Percentiles rank a stretch among this genome's conserved stretches.
Evolutionary conservation across 1,284 basidiomycete species (phyloP).

Genomic region (Gastroboletus turbinatus): DNA sequence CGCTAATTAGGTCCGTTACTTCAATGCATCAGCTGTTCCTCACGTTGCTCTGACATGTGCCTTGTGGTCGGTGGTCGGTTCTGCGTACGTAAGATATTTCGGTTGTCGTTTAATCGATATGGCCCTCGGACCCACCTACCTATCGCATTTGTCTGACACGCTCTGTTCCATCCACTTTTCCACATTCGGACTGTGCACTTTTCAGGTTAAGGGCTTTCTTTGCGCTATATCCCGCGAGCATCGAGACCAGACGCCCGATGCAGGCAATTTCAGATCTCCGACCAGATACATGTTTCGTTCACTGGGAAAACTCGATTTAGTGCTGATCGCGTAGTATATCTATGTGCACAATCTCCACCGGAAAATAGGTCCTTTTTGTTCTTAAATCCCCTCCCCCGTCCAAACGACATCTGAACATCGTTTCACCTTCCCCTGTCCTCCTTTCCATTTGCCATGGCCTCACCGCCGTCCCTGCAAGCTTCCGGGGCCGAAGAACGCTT

Average conservation of each 20-base stretch:
- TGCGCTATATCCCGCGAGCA: constrained; percentile 38
- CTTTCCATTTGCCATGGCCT: constrained; percentile 25
- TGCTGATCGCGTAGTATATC: constrained; percentile 41
- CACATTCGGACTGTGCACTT: constrained; percentile 32
- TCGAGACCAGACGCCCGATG: constrained; percentile 38
- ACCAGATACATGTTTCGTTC: constrained; percentile 39
- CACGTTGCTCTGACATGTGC: constrained; percentile 33
- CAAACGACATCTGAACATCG: constrained; percentile 26
- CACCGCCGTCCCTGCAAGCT: constrained; percentile 19
- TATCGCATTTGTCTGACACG: constrained; percentile 35
- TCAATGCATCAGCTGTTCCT: constrained; percentile 29
- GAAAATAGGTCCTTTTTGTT: constrained; percentile 27
- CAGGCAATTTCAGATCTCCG: constrained; percentile 38
- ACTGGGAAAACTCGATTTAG: constrained; percentile 39
- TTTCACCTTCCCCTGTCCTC: constrained; percentile 28
- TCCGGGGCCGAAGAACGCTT: constrained; percentile 32
- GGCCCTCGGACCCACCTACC: constrained; percentile 39
- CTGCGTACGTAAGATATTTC: constrained; percentile 36
- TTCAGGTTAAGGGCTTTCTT: constrained; percentile 37
- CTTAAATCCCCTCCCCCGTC: constrained; percentile 34
- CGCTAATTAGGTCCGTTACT: constrained; percentile 33
- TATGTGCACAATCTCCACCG: constrained; percentile 41
- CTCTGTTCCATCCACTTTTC: constrained; percentile 32
- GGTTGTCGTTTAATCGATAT: constrained; percentile 40
- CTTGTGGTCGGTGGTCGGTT: constrained; percentile 33